Evolutionary conservation across 192 early-diverging fungal genomes (phyloP).

Genomic region (Coemansia sp.): DNA sequence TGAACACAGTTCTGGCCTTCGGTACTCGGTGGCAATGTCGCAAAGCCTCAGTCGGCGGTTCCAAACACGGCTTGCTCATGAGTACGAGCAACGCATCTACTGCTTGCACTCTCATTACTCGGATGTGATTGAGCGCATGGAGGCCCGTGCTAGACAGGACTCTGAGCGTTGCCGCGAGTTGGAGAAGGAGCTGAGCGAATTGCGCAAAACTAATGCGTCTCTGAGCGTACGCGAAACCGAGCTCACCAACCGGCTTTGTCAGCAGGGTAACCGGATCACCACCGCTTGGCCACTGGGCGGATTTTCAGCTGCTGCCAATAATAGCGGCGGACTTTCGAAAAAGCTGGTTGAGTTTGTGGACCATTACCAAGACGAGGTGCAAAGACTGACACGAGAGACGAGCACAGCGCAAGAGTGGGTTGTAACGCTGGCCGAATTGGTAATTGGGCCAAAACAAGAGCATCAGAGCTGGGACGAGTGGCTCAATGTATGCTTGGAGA

Average conservation of each 20-base stretch:
- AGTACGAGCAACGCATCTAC: constrained; percentile 53
- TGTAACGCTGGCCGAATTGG: constrained; percentile 42
- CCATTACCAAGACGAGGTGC: constrained; percentile 33
- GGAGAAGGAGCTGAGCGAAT: constrained; percentile 24
- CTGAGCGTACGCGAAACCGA: constrained; percentile 29
- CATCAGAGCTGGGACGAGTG: constrained; percentile 50
- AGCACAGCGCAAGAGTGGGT: constrained; percentile 49
- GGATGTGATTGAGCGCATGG: constrained; percentile 44
- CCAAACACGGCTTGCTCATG: constrained; percentile 36
- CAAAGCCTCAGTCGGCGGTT: constrained; percentile 47
- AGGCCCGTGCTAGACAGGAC: constrained; percentile 26
- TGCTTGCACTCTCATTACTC: constrained; percentile 50
- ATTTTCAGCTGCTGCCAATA: neutral
- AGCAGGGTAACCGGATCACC: neutral
- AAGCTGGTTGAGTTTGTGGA: constrained; percentile 43
- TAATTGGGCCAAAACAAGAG: constrained; percentile 45
- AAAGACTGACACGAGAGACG: constrained; percentile 30
- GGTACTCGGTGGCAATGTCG: constrained; percentile 48
- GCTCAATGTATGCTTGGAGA: constrained; percentile 35
- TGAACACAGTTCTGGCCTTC: constrained; percentile 6
- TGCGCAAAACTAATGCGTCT: constrained; percentile 19
- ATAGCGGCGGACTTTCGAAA: constrained; percentile 10
- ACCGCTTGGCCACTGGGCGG: constrained; percentile 1
- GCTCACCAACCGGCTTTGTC: constrained; percentile 13
- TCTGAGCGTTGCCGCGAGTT: constrained; percentile 19